Conservation (phyloP, 73 alveolate species). For the Tetrahymena borealis region DNA sequence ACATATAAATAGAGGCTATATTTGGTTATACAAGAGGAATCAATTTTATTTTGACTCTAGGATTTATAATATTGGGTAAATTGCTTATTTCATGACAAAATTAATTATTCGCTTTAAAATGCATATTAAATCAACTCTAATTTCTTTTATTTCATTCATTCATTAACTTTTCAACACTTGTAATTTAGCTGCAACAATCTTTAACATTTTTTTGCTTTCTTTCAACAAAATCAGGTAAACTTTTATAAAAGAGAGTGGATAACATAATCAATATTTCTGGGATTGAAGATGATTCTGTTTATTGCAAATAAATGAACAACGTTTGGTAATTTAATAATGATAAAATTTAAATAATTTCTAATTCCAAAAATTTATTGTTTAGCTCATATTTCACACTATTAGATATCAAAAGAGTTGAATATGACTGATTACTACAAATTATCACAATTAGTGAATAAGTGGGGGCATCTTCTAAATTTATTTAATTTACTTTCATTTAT, state of each 20-base stretch:
- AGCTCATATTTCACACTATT: not conserved
- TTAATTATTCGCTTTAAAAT: no score
- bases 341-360: no score
- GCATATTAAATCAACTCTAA: not conserved
- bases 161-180: not conserved
- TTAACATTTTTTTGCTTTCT: not conserved
- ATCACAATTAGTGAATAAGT: no score
- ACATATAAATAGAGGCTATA: not conserved
- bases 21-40: not conserved
- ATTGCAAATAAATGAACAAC: not conserved
- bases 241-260: not conserved
- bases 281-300: not conserved
- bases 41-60: not conserved
- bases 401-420: no score
- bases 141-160: not conserved
- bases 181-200: no score
- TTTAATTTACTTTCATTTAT: no score
- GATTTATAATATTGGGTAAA: not conserved
- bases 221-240: not conserved
- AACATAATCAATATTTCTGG: not conserved
- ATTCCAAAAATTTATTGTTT: no score
- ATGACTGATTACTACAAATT: no score
- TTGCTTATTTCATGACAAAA: not conserved
- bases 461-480: not conserved
- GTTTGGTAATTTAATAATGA: not conserved